phyloP scores from a whole-genome alignment of 1,284 basidiomycete genomes.

The Fomitopsis schrenkii region DNA sequence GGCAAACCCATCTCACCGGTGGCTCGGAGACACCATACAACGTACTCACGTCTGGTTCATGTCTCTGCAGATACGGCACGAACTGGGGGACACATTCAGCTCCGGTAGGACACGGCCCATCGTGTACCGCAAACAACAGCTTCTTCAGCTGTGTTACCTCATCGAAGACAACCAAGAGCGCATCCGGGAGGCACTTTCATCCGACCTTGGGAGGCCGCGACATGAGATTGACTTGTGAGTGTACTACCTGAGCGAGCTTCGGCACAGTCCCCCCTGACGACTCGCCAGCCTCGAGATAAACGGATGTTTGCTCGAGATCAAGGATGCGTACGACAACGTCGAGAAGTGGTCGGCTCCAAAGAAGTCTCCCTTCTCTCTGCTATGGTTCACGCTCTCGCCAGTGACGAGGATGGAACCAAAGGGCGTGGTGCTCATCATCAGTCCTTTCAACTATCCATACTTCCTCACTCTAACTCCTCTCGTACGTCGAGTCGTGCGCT shows the following conservation, averaged over 20 bases:
- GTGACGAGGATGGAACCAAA: slow-evolving; percentile 75
- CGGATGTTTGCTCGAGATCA: slow-evolving; percentile 42
- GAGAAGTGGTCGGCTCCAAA: slow-evolving; percentile 51
- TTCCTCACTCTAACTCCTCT: slow-evolving; percentile 51
- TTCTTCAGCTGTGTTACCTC: slow-evolving; percentile 62
- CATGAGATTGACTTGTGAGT: slow-evolving; percentile 32
- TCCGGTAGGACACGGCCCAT: slow-evolving; percentile 54
- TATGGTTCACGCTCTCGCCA: slow-evolving; percentile 43
- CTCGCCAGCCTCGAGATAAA: too few species aligned
- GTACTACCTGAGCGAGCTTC: slow-evolving; percentile 47
- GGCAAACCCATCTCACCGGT: too few species aligned
- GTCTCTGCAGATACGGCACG: too few species aligned
- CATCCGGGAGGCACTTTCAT: slow-evolving; percentile 49
- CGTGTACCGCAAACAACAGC: slow-evolving; percentile 64
- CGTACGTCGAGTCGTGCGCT: slow-evolving; percentile 31
- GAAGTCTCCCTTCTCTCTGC: slow-evolving; percentile 7
- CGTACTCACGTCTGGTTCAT: too few species aligned
- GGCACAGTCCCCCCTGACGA: slow-evolving; percentile 27
- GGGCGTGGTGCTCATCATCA: slow-evolving; percentile 67
- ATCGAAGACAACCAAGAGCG: slow-evolving; percentile 58
- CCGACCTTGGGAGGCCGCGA: slow-evolving; percentile 54
- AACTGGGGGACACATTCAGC: too few species aligned
- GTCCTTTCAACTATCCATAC: slow-evolving; percentile 29
- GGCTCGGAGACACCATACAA: too few species aligned
- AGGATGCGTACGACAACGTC: slow-evolving; percentile 54